A percentile compares a stretch with the other conserved stretches of the same genome.
Evolutionary conservation across 495 filamentous ascomycete species (phyloP).

Genomic region (Penicillium dipodomyicola): DNA sequence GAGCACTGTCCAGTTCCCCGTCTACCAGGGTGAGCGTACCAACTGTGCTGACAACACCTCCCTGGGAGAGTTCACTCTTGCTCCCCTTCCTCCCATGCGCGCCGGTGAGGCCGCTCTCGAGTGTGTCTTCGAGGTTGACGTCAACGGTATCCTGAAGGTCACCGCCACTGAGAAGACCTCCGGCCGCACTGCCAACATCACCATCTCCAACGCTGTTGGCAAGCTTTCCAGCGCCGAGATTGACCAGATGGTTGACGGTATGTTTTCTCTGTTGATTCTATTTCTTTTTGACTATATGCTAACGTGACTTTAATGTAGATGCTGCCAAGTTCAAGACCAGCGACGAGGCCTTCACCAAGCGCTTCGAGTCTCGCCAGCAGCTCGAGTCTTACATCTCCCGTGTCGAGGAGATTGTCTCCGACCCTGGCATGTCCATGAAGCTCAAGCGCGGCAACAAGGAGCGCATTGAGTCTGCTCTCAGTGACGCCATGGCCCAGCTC

Average conservation of each 20-base stretch:
- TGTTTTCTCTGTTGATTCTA: constrained; percentile 26
- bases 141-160: constrained; percentile 99
- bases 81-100: constrained; percentile 95
- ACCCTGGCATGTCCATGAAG: constrained; percentile 93
- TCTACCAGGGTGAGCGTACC: constrained; percentile 98
- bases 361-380: constrained; percentile 97
- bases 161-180: constrained; percentile 99
- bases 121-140: constrained; percentile 98
- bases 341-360: constrained; percentile 98
- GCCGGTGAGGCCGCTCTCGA: constrained; percentile 97
- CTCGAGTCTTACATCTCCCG: constrained; percentile 98
- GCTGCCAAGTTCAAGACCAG: constrained; percentile 98
- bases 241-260: constrained; percentile 92
- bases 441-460: constrained; percentile 99
- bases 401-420: constrained; percentile 97
- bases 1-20: constrained; percentile 95
- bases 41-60: constrained; percentile 99
- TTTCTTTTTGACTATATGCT: constrained; percentile 13
- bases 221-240: constrained; percentile 96
- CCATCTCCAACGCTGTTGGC: constrained; percentile 98
- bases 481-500: constrained; percentile 81
- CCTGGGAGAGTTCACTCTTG: constrained; percentile 96
- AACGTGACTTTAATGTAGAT: constrained; percentile 48
- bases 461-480: constrained; percentile 94
- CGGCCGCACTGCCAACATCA: constrained; percentile 97